Conservation (phyloP, 2,329 filamentous ascomycete species). For the Daldinia eschscholtzii region DNA sequence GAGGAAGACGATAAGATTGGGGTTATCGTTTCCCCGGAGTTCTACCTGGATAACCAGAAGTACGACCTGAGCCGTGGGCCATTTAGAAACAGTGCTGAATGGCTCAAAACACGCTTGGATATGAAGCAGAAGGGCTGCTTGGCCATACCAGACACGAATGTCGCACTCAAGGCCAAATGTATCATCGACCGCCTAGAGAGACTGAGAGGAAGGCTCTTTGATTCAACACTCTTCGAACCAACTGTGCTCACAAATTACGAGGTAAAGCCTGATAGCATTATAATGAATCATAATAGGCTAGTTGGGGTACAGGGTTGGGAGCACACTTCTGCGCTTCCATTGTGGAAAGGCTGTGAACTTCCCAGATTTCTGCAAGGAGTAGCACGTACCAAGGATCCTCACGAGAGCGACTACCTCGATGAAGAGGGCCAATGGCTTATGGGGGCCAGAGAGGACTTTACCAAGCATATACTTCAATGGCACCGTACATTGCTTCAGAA, state of each 20-base stretch:
- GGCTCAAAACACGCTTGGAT: constrained; percentile 1
- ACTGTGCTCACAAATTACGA: constrained; percentile 10
- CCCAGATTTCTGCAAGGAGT: constrained; percentile 11
- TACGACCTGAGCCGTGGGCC: not conserved
- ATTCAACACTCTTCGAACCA: not conserved
- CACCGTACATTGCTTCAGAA: not conserved
- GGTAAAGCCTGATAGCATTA: not conserved
- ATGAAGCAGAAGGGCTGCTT: constrained; percentile 1
- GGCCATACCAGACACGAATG: not conserved
- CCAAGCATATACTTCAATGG: constrained; percentile 7
- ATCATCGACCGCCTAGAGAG: constrained; percentile 14
- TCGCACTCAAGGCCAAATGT: not conserved
- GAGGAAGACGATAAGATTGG: not conserved
- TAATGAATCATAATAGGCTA: constrained; percentile 8
- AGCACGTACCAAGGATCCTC: not conserved
- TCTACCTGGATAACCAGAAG: not conserved
- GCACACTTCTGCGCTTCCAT: constrained; percentile 6
- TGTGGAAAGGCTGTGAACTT: constrained; percentile 20
- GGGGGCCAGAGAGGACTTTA: not conserved
- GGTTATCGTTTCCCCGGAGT: constrained; percentile 7
- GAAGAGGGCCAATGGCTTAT: not conserved
- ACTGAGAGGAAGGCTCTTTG: constrained; percentile 4
- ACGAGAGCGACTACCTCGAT: constrained; percentile 2
- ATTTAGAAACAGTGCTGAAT: constrained; percentile 5
- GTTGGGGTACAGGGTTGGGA: constrained; percentile 14